A percentile compares a stretch with the other conserved stretches of the same genome.
Evolutionary conservation across 1,139 yeast genomes (phyloP).

Genomic region (Yamadazyma sp.): DNA sequence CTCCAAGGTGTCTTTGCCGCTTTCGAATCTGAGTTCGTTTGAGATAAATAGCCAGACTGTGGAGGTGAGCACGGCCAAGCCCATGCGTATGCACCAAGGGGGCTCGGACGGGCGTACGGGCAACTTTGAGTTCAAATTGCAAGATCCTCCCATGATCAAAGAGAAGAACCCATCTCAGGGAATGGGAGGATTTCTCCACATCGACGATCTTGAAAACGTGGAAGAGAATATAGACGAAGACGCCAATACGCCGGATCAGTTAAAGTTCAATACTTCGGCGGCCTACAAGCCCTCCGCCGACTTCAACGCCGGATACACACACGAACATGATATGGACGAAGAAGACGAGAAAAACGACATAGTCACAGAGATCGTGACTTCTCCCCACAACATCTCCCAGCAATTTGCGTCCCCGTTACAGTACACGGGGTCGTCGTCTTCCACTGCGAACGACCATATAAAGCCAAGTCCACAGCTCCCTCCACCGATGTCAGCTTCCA

Average conservation of each 20-base stretch:
- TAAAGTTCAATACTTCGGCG: neutral
- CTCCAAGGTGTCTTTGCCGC: constrained; percentile 18
- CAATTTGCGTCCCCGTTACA: constrained; percentile 22
- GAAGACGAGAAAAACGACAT: constrained; percentile 7
- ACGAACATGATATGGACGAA: constrained; percentile 1
- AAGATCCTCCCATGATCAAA: constrained; percentile 22
- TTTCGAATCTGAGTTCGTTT: constrained; percentile 14
- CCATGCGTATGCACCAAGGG: constrained; percentile 15
- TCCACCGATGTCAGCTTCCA: constrained; percentile 29
- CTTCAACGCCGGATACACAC: no score
- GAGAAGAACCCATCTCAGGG: constrained; percentile 5
- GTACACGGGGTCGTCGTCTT: neutral
- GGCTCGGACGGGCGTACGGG: constrained; percentile 10
- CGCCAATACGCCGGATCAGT: neutral
- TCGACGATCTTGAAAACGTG: constrained; percentile 9
- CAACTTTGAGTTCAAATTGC: constrained; percentile 7
- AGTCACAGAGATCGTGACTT: constrained; percentile 10
- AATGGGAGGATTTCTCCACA: constrained; percentile 1
- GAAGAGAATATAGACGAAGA: constrained; percentile 12
- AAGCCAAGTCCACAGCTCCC: constrained; percentile 39
- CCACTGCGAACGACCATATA: constrained; percentile 4
- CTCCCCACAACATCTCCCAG: constrained; percentile 9
- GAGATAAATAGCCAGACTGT: constrained; percentile 18
- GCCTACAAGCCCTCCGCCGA: no score
- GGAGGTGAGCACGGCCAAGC: constrained; percentile 19